Base-by-base conservation (phyloP, 2,329 filamentous ascomycete species). In the Phaeophleospora eucalypticola region DNA sequence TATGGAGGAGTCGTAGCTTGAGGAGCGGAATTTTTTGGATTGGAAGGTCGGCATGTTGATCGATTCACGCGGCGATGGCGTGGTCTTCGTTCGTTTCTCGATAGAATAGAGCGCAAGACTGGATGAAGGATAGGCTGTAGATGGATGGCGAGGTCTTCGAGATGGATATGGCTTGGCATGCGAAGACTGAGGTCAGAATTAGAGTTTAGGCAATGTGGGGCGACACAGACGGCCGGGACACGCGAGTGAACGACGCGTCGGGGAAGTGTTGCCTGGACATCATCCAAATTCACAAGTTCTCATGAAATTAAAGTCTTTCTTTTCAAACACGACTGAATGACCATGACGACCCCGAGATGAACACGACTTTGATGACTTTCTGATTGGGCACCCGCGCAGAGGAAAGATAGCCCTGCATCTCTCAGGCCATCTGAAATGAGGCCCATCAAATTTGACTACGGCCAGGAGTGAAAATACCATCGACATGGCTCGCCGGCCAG, bases 1-100 rank as follows among this genome's bases (percentile, higher is more conserved):
- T 58, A 95, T 71, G 9, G 79, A 81, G 68, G 82, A 82, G 53
- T 80, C 71, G 52, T 88, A 79, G 49, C 81, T 77, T 27, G 84
- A 69, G 34, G 81, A 72, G 53, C 82, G 83, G 68, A 85, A 95
- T 52, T 64, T 63, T 36, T 64, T 66, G 9, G 65, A 58, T 19
- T 56, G 60, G 45, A 69, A 69, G 42, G 60, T 57, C 7, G 61
- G 53, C 65, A 68, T 68, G 39, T 56, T 49, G 32, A 14, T 29
- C 16, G n/a, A 17, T n/a, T 39, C 24, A 37, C 33, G 32, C 42
- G 6, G 10, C 36, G 21, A 21, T 44, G 10, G n/a, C 7, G 32
- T 17, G 33, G 4, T 12, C n/a, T n/a, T n/a, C n/a, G n/a, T n/a
- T n/a, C n/a, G n/a, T n/a, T n/a, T n/a, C n/a, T n/a, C n/a, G n/a